phyloP scores from a whole-genome alignment of 495 filamentous ascomycete genomes.

The Aspergillus coremiiformis region DNA sequence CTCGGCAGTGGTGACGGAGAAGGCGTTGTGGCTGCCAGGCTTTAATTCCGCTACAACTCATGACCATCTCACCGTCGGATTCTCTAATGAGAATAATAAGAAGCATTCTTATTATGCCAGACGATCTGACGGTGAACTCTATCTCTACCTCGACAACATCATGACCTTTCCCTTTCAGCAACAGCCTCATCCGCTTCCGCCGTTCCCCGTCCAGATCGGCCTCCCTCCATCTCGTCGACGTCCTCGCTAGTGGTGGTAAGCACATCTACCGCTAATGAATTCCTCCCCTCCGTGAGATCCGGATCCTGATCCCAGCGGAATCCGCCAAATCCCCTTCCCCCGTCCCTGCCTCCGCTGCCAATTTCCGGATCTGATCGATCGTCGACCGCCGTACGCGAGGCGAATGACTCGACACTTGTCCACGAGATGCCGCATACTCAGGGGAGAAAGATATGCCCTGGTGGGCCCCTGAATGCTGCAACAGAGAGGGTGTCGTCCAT shows the following conservation, averaged over 20 bases:
- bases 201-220: constrained; percentile 53
- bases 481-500: too few relatives aligned
- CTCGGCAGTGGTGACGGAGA: not conserved
- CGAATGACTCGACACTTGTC: constrained; percentile 49
- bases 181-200: constrained; percentile 37
- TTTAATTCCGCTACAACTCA: not conserved
- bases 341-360: constrained; percentile 44
- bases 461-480: too few relatives aligned
- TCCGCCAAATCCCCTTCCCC: constrained; percentile 52
- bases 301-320: constrained; percentile 51
- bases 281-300: constrained; percentile 44
- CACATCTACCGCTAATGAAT: constrained; percentile 47
- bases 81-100: too few relatives aligned
- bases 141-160: not conserved
- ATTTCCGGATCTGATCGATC: constrained; percentile 46
- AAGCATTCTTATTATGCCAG: too few relatives aligned
- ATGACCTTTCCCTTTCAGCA: not conserved
- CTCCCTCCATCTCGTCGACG: constrained; percentile 50
- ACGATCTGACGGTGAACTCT: not conserved
- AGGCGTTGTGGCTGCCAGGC: not conserved
- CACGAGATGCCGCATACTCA: too few relatives aligned
- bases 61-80: too few relatives aligned
- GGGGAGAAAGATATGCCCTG: too few relatives aligned
- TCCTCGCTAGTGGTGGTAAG: constrained; percentile 46
- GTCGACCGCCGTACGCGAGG: constrained; percentile 44